Base-by-base conservation (phyloP, 306 rosid species). In the Delonix regia region DNA sequence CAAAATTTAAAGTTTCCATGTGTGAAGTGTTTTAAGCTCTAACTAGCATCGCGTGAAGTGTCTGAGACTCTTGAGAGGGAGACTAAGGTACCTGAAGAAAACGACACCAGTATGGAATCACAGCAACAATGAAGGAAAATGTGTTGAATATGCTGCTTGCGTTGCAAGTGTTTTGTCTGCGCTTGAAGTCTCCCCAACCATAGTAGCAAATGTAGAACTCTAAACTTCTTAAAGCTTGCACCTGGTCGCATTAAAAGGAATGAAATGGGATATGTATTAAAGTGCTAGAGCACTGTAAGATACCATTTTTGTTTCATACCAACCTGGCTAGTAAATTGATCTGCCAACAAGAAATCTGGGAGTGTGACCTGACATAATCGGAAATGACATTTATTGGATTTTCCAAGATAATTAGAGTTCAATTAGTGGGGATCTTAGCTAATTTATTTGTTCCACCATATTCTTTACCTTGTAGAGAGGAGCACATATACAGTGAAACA, bases 301-400 rank as follows among this genome's bases (percentile, higher is more conserved):
- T 33, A 59, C 10, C 44, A 6, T 56, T 38, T 25, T 48, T 45
- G 21, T 30, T 41, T 51, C 22, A 42, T 19, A 64, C 83, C 30
- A 67, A 89, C 94, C 90, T 90, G 96, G 80, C 96, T 91, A 3
- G 96, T 91, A 30, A 91, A 77, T 73, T 91, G 96, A 86, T 91
- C 92, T 47, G 89, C 93, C 90, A 91, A 84, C 74, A 89, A 86
- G 87, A 91, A 91, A 81, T 91, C 93, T 19, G 93, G 86, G 55
- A 91, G 86, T 67, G 88, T 79, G 53, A 91, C 96, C 96, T 91
- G 85, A 44, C 33, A 38, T 19, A 57, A 74, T 30, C 19, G 41
- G 75, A 74, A 57, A 1, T 55, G 8, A 28, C 64, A 25, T 9
- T 15, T 18, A 13, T 83, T 51, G 61, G 41, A 75, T 19, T 69